Conservation (phyloP, 148 eudicot species). For the Limonium bicolor region DNA sequence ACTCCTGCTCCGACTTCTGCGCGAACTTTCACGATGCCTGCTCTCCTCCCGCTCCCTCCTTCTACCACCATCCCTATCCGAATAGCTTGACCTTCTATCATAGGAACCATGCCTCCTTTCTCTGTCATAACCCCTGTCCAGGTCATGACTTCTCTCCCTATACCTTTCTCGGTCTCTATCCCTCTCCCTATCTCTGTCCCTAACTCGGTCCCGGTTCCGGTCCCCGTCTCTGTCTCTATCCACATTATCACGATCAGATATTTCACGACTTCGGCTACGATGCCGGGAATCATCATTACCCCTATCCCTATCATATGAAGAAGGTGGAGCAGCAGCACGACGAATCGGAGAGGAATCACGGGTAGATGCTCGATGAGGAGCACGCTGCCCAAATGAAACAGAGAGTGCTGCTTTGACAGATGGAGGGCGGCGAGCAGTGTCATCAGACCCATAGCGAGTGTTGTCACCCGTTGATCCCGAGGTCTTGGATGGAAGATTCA, state of each 20-base stretch:
- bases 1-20: conserved; percentile 49
- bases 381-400: conserved; percentile 93
- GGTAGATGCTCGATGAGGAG: conserved; percentile 93
- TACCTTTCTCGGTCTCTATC: conserved; percentile 17
- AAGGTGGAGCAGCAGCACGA: conserved; percentile 41
- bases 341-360: conserved; percentile 94
- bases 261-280: conserved; percentile 77
- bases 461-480: conserved; percentile 73
- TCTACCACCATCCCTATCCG: conserved; percentile 13
- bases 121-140: conserved; percentile 43
- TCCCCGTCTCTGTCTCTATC: conserved; percentile 19
- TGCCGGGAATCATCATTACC: conserved; percentile 42
- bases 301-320: conserved; percentile 32
- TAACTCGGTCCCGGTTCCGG: conserved; percentile 16
- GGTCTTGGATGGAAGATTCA: conserved; percentile 75
- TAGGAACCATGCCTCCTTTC: conserved; percentile 27
- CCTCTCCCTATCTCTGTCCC: conserved; percentile 15
- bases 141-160: conserved; percentile 15
- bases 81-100: conserved; percentile 32
- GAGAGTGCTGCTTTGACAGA: conserved; percentile 97
- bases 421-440: conserved; percentile 94
- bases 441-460: conserved; percentile 74
- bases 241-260: conserved; percentile 49
- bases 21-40: conserved; percentile 29
- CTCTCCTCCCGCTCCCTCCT: conserved; percentile 30